Conservation (phyloP, 2,329 filamentous ascomycete genomes). For the Monosporascus sp. region DNA sequence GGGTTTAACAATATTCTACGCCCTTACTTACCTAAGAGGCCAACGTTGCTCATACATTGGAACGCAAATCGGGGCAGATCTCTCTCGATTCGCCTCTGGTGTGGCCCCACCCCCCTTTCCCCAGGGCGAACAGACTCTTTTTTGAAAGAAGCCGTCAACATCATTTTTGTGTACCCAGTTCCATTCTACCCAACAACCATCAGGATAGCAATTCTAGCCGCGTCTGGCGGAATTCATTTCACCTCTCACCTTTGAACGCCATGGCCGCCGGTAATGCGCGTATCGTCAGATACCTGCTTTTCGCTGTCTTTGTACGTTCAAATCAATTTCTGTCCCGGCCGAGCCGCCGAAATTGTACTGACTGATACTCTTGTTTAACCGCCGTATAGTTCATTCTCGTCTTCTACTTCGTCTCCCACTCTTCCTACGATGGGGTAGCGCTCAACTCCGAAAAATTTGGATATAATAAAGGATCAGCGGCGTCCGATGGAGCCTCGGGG, state of each 20-base stretch:
- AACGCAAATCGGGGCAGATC: too few relatives aligned
- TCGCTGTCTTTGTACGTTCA: constrained; percentile 73
- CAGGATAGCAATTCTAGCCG: constrained; percentile 2
- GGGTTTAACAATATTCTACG: too few relatives aligned
- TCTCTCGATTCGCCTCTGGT: too few relatives aligned
- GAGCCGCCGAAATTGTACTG: constrained; percentile 5
- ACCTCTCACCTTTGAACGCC: constrained; percentile 19
- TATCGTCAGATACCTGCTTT: constrained; percentile 72
- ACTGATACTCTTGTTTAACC: constrained; percentile 16
- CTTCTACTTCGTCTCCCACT: constrained; percentile 74
- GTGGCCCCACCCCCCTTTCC: too few relatives aligned
- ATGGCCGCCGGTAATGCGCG: constrained; percentile 67
- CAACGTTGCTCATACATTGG: too few relatives aligned
- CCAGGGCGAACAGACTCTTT: too few relatives aligned
- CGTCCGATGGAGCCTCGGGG: constrained; percentile 10
- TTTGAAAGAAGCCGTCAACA: too few relatives aligned
- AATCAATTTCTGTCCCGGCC: neutral
- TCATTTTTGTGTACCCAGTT: neutral
- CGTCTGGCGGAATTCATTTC: constrained; percentile 2
- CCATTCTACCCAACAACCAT: neutral
- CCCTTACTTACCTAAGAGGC: too few relatives aligned
- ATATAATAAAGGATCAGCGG: constrained; percentile 12
- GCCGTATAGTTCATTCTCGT: constrained; percentile 55
- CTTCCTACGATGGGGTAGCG: constrained; percentile 44
- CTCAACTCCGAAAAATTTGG: constrained; percentile 32